phyloP scores from a whole-genome alignment of 2,329 filamentous ascomycete species.

The Fusarium stilboides region DNA sequence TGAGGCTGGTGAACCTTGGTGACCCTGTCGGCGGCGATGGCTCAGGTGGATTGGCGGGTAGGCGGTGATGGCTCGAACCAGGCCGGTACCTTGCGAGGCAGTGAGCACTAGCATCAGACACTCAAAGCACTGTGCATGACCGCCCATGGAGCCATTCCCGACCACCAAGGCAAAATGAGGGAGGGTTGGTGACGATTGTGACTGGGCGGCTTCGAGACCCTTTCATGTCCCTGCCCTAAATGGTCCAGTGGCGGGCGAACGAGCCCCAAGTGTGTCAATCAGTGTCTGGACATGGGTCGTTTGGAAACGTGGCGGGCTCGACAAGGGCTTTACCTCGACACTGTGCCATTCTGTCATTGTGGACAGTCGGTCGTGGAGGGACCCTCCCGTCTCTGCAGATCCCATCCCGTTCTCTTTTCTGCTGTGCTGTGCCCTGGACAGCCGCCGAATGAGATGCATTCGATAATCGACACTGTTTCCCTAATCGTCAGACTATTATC shows the following conservation, averaged over 20 bases:
- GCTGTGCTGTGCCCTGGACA: constrained; percentile 31
- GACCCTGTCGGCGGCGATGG: constrained; percentile 11
- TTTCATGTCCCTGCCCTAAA: constrained; percentile 26
- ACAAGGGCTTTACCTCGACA: constrained; percentile 24
- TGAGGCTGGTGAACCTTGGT: constrained; percentile 39
- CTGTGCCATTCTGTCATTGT: constrained; percentile 43
- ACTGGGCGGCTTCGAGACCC: constrained; percentile 45
- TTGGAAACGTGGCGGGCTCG: constrained; percentile 50
- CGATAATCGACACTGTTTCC: constrained; percentile 32
- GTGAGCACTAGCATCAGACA: constrained; percentile 43
- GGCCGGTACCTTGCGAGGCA: constrained; percentile 39
- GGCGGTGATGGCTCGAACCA: constrained; percentile 23
- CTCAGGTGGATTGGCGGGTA: constrained; percentile 35
- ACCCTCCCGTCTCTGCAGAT: constrained; percentile 42
- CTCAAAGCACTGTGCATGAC: constrained; percentile 40
- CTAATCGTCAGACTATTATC: constrained; percentile 31
- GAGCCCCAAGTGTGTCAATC: no score
- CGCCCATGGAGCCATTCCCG: constrained; percentile 38
- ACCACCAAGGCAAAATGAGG: constrained; percentile 31
- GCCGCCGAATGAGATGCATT: constrained; percentile 35
- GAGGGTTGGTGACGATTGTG: constrained; percentile 45
- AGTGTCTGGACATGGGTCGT: constrained; percentile 43
- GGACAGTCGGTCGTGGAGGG: constrained; percentile 9
- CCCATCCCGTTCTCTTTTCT: constrained; percentile 23
- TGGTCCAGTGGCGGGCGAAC: constrained; percentile 26